Evolutionary conservation across 2,329 filamentous ascomycete genomes (phyloP), one percentile per base, ranked within the genome.

Genomic region (Aspergillus transmontanensis): DNA sequence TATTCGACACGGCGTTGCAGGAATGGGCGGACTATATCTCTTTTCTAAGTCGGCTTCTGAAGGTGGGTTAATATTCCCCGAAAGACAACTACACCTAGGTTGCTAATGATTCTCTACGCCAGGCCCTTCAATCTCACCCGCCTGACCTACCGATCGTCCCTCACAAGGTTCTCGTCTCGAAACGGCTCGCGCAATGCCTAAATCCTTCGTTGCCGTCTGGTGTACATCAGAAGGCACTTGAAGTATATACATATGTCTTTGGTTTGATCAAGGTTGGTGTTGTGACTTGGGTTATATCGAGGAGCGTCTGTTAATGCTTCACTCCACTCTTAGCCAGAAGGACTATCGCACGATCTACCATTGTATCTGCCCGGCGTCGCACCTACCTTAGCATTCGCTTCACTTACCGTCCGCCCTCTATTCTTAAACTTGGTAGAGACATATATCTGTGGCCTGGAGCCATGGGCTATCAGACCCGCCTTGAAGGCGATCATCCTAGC

Each of bases 11-110:
- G 19, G 89, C 93, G 34, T 84, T 97, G 70, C 93, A 98, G 80
- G 95, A 99, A 87, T 99, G 95, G 95, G 95, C 96, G 56, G 95
- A 99, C 81, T 99, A 99, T 76, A 99, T 99, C 73, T 97, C 94
- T 21, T 99, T 98, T 76, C 82, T 99, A 61, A 96, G 92, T 75
- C 89, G 93, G 66, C 84, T 99, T 56, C 84, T 97, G 66, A 98
- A 97, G 87, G 92, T 94, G 76, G 70, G 74, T 68, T 66, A 54
- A 60, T 63, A 67, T 55, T 12, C n/a, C 12, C 9, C 30, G 19
- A 45, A 55, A 14, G 16, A 19, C 28, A 26, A 23, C 30, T 48
- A 58, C 57, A 21, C 7, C 12, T 39, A 59, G 16, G 11, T 43
- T 16, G 45, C 55, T 64, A 16, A 64, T 61, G 30, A 14, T 41